These are phyloP conservation scores for Xylariaceae sp. DNA, from an alignment of 2,329 filamentous ascomycete genomes.

Conservation along the genomic window DNA sequence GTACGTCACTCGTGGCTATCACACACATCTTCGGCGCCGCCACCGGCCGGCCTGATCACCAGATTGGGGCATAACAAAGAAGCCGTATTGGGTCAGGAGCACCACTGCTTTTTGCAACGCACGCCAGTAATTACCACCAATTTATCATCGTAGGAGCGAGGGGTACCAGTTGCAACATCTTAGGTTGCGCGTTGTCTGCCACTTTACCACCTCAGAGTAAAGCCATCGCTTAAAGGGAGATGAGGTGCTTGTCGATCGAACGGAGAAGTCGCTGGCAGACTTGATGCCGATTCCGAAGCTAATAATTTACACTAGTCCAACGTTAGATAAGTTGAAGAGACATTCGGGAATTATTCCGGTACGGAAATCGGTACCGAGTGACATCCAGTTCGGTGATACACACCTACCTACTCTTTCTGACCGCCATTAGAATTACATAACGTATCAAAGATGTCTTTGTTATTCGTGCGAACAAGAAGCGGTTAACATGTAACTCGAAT, in stretches of 20 bases:
- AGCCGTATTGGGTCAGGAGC: background rate
- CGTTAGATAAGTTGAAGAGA: too few relatives aligned
- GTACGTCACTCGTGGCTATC: background rate
- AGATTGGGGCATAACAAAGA: background rate
- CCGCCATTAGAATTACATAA: background rate
- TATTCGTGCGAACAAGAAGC: background rate
- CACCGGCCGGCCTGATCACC: background rate
- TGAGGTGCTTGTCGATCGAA: conserved; percentile 6
- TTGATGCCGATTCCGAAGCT: background rate
- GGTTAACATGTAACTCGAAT: background rate
- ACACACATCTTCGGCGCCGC: conserved; percentile 5
- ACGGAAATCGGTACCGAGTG: too few relatives aligned
- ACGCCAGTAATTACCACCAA: background rate
- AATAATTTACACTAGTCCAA: background rate
- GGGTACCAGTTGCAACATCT: background rate
- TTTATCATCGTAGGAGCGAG: background rate
- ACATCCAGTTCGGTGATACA: background rate
- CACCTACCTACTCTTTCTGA: background rate
- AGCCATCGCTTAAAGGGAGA: conserved; percentile 2
- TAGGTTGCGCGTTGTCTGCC: background rate
- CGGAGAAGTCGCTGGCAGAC: background rate
- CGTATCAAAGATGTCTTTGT: background rate
- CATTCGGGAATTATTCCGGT: too few relatives aligned
- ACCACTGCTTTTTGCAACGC: background rate
- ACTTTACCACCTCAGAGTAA: background rate